Evolutionary conservation across 257 asterid genomes (phyloP), one percentile per base, ranked within the genome.

Genomic region (Leptodermis oblonga): DNA sequence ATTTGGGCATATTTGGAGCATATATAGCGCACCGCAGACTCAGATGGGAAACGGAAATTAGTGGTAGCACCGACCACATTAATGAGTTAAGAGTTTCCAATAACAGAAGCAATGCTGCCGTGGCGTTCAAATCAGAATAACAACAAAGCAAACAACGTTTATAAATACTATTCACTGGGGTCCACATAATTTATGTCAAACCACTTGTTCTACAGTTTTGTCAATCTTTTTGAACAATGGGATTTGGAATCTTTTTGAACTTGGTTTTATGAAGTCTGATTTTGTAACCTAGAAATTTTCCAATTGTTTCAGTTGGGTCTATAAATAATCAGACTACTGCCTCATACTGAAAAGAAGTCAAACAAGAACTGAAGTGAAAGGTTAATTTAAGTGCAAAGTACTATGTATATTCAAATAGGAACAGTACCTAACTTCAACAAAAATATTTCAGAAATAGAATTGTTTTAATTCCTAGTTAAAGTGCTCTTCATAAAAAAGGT

Each of bases 31-130:
- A 26, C 65, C 0, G 4, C 12, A 9, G 43, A 31, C 13, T 3
- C 37, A 1, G 10, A 39, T 5, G 11, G 20, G 14, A 49, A 51
- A 68, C 13, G 34, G 3, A 8, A 13, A 67, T 12, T 34, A 33
- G 51, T 17, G 52, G 65, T 52, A 22, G 62, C 63, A 42, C 15
- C 48, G 15, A 37, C 33, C 13, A 28, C 70, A 62, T 64, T 52
- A 51, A 71, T 8, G 7, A 18, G 25, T n/a, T n/a, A n/a, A n/a
- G n/a, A n/a, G n/a, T n/a, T n/a, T n/a, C n/a, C n/a, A n/a, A n/a
- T 46, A 17, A 45, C 53, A n/a, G 43, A 14, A 5, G 26, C 25
- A 61, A n/a, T 3, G 28, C 28, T 5, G 42, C 5, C 5, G 30
- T 20, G 8, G 26, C 20, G 2, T 49, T 46, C 39, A 48, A 12